phyloP scores from a whole-genome alignment of 306 rosid genomes.

The Acacia crassicarpa region DNA sequence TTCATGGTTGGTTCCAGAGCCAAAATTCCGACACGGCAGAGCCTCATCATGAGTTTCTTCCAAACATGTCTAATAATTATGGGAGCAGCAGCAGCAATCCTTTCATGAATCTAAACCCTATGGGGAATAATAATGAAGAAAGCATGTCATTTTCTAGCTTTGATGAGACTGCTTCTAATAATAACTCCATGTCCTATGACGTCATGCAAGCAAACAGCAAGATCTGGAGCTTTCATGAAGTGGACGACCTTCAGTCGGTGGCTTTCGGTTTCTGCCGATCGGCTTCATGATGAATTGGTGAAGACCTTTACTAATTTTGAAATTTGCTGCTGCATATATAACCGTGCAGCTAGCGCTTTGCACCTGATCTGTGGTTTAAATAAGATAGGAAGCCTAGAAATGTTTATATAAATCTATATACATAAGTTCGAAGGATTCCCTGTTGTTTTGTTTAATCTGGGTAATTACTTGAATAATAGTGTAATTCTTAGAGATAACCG shows the following conservation, averaged over 20 bases:
- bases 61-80: conserved; percentile 38
- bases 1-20: conserved; percentile 56
- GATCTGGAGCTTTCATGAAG: conserved; percentile 57
- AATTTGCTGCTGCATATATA: conserved; percentile 33
- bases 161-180: conserved; percentile 58
- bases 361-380: conserved; percentile 44
- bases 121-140: conserved; percentile 52
- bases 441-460: conserved; percentile 36
- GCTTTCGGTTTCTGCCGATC: conserved; percentile 63
- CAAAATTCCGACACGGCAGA: conserved; percentile 42
- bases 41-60: conserved; percentile 36
- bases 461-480: conserved; percentile 38
- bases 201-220: conserved; percentile 45
- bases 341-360: conserved; percentile 36
- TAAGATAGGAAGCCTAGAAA: conserved; percentile 60
- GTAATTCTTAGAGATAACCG: conserved; percentile 32
- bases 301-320: conserved; percentile 41
- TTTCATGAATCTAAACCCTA: conserved; percentile 45
- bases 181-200: conserved; percentile 56
- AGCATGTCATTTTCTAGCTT: conserved; percentile 67
- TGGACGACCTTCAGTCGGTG: conserved; percentile 66
- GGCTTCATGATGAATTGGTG: conserved; percentile 39
- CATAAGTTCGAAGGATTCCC: conserved; percentile 37
- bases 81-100: conserved; percentile 42
- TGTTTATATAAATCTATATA: conserved; percentile 32